Base-by-base conservation (phyloP, 257 asterid species). In the Henckelia pumila region DNA sequence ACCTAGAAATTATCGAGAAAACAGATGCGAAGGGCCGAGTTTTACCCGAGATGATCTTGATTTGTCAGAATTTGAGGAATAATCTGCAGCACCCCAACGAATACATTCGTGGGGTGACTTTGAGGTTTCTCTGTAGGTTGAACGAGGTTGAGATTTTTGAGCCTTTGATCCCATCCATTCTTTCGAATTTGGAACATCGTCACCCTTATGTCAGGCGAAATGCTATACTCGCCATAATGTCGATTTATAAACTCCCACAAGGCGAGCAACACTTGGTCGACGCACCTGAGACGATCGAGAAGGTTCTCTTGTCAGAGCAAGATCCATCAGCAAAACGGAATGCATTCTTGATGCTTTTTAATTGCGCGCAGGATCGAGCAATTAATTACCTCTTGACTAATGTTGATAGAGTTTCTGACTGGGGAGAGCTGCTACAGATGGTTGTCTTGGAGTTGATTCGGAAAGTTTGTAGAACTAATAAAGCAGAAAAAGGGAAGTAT, bases 251-350 rank as follows among this genome's bases (percentile, higher is more conserved):
- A 76, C 96, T 91, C 78, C 96, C 94, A 23, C 92, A 91, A 29
- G 98, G 98, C 3, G 96, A 91, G 69, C 96, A 91, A 79, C 86
- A 85, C 64, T 72, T 91, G 88, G 86, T 85, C 26, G 98, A 91
- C 78, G 96, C 98, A 59, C 98, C 98, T n/a, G 98, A 91, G 89
- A 88, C 84, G 60, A 87, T 91, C 60, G 98, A 88, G 85, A 87
- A 78, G 76, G 69, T 88, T 80, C 94, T 91, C 73, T 72, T 75
- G 16, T 72, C 92, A 7, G 98, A 91, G 87, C 96, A 91, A 83
- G 98, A 91, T 64, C 75, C 79, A 33, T 85, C 98, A 13, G 88
- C 96, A 60, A 91, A 91, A 82, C 85, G 96, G 79, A 91, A 91
- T 76, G 98, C 95, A 28, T 91, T 91, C 81, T 83, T 91, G 75